Base-by-base conservation (phyloP, 2,329 filamentous ascomycete species). In the Nigrospora oryzae region DNA sequence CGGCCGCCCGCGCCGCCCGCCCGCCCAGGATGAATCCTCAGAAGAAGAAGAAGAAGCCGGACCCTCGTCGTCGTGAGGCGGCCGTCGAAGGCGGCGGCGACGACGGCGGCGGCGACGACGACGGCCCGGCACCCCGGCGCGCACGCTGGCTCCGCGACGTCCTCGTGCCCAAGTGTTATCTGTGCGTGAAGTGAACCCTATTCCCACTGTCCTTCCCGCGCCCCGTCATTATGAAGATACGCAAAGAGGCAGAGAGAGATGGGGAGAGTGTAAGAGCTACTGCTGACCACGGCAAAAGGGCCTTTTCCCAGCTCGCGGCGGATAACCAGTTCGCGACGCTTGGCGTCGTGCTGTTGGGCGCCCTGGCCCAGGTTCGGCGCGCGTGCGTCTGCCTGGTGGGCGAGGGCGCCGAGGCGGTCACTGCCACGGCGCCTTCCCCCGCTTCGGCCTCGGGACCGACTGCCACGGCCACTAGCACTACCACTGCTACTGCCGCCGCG, bases 251-350 rank as follows among this genome's bases (percentile, higher is more conserved):
- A 13, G 34, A 15, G 23, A 28, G 6, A 36, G 13, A n/a, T 19
- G 23, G 35, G 6, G 23, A 10, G 5, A 5, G 23, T 28, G 5
- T 28, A 2, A 10, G 8, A 10, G 2, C 8, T 28, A 10, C 23
- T 28, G 23, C 23, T 28, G 23, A 28, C 23, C 23, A 28, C 23
- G 23, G 23, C 23, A 28, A 28, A 5, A 81, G 77, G 5, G 67
- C 77, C 1, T 90, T 91, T 60, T 81, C 81, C 1, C 83, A 82
- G 50, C 66, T 91, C 36, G 67, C 83, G 4, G 81, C 82, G 15
- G 85, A 90, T 60, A 78, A 75, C 32, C 86, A 89, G 56, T 86
- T 86, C 61, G 79, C 86, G 3, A 70, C 80, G 4, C 69, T 91
- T 3, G 87, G 86, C 4, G 67, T 89, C 16, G 71, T 86, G 50